Evolutionary conservation across 805 yeast genomes (phyloP).

Genomic region (Debaryomyces maramus): DNA sequence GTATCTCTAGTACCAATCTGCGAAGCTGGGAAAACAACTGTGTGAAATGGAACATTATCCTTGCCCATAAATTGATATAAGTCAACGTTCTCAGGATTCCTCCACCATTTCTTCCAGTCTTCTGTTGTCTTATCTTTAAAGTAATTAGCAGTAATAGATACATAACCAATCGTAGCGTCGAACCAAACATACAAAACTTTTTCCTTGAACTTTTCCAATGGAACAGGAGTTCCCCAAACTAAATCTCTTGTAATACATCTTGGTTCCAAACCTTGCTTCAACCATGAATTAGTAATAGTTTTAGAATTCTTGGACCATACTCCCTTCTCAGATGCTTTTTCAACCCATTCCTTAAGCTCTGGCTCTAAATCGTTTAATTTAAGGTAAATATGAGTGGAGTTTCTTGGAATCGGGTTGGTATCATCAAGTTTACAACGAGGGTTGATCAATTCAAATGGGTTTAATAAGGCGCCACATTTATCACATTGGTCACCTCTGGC

Average conservation of each 20-base stretch:
- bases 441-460: constrained; percentile 89
- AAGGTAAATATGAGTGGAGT: constrained; percentile 84
- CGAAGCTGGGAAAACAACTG: constrained; percentile 95
- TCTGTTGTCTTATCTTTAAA: constrained; percentile 34
- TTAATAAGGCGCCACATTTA: constrained; percentile 84
- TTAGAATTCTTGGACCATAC: constrained; percentile 90
- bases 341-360: constrained; percentile 70
- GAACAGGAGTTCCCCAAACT: constrained; percentile 98
- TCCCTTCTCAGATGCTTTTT: constrained; percentile 66
- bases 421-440: constrained; percentile 95
- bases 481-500: constrained; percentile 99
- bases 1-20: constrained; percentile 82
- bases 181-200: constrained; percentile 98
- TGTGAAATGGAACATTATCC: constrained; percentile 98
- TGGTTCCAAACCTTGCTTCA: constrained; percentile 87
- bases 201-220: constrained; percentile 77
- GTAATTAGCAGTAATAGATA: constrained; percentile 94
- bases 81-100: constrained; percentile 81
- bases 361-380: constrained; percentile 83
- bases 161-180: constrained; percentile 96
- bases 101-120: constrained; percentile 93
- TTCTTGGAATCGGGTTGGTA: constrained; percentile 74
- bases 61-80: constrained; percentile 98
- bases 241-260: constrained; percentile 97
- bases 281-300: constrained; percentile 90